Base-by-base conservation (phyloP, 1,139 yeast genomes). In the Martiniozyma asiatica region DNA sequence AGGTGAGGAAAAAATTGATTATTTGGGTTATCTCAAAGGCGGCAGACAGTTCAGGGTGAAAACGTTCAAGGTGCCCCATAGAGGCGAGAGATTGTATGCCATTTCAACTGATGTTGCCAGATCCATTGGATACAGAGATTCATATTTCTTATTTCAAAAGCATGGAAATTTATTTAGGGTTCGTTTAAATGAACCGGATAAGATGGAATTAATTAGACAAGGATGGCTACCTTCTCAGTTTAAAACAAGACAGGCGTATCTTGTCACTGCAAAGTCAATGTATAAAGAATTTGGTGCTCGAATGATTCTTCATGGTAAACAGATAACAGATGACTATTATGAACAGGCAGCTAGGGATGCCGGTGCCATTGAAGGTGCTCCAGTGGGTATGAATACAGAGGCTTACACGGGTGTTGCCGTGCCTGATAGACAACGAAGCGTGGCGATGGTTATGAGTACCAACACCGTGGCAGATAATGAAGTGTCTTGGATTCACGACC, bases 91-190 rank as follows among this genome's bases (percentile, higher is more conserved):
- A 39, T 63, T 76, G 35, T 89, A 73, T 53, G 85, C 89, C 94
- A 68, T 89, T 27, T 80, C 95, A 2, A 87, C 97, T 0, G 97
- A 87, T 50, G 95, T 96, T 1, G 97, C 98, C 0, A 66, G 97
- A 42, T 72, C 87, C 45, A 85, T 87, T 43, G 97, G 97, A 3
- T 85, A 85, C 56, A 67, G 97, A 45, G 98, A 89, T 51, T 84
- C 96, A 1, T 87, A 89, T 47, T 63, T 85, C 34, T 63, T 89
- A 38, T 89, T 89, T 59, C 93, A 85, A 50, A 81, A 87, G 31
- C 96, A 89, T 55, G 61, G 66, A 34, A 50, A 56, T 15, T 61
- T 89, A 32, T 78, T 68, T 60, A 84, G 87, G 50, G 71, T 80
- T 38, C 73, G 80, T 12, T 65, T 89, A 27, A 66, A 73, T 16